Percentiles rank a stretch among this genome's conserved stretches.
Conservation (phyloP, 2,329 filamentous ascomycete species). For the Xylaria sp. region DNA sequence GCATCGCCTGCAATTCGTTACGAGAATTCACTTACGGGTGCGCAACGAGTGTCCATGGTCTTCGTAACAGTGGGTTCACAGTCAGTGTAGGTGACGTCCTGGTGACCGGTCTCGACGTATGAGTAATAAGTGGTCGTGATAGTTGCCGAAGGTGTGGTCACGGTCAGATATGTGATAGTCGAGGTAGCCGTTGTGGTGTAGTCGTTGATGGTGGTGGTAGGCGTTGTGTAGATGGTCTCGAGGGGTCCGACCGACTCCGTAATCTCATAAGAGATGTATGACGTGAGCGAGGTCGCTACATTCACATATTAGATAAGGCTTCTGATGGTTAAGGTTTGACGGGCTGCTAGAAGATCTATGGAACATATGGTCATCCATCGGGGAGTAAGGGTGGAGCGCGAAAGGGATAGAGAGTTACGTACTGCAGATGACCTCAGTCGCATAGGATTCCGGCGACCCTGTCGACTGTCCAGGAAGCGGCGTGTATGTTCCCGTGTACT, state of each 20-base stretch:
- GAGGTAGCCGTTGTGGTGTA: constrained; percentile 41
- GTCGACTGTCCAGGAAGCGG: constrained; percentile 35
- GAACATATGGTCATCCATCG: not conserved
- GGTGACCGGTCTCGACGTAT: constrained; percentile 26
- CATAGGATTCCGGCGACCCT: constrained; percentile 27
- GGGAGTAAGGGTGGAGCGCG: not conserved
- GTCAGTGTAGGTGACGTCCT: constrained; percentile 17
- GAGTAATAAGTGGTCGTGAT: constrained; percentile 10
- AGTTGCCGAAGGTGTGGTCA: constrained; percentile 16
- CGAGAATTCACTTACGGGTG: constrained; percentile 25
- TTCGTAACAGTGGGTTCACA: constrained; percentile 31
- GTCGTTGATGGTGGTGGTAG: constrained; percentile 39
- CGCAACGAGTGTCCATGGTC: constrained; percentile 37
- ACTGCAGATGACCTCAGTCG: constrained; percentile 30
- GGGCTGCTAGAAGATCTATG: not conserved
- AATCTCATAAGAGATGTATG: constrained; percentile 18
- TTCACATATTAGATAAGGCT: not conserved
- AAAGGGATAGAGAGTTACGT: not conserved
- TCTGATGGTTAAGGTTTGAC: not conserved
- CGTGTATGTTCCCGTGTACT: constrained; percentile 36
- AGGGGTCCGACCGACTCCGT: constrained; percentile 33
- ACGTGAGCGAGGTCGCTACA: constrained; percentile 23
- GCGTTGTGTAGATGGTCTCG: constrained; percentile 42
- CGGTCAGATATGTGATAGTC: constrained; percentile 11
- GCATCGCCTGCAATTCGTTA: no score